Evolutionary conservation across 2,329 filamentous ascomycete species (phyloP).

Genomic region (Zasmidium cellare): DNA sequence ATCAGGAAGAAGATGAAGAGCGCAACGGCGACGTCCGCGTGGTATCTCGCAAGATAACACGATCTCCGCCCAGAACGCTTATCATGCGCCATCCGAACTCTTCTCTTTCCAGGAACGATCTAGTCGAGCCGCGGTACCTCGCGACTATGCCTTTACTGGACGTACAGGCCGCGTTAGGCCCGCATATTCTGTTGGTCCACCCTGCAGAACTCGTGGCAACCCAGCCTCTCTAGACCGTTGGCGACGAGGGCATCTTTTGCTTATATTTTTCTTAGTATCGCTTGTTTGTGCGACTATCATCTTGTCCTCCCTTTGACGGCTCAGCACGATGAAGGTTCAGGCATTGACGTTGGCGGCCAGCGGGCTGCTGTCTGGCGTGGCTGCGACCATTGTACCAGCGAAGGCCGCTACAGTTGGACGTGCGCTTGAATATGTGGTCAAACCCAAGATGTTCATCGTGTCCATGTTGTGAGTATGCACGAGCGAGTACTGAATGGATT

Average conservation of each 20-base stretch:
- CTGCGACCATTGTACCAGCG: conserved; percentile 16
- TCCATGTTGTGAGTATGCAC: conserved; percentile 52
- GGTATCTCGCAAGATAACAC: background rate
- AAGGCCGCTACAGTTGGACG: conserved; percentile 5
- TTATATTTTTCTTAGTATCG: background rate
- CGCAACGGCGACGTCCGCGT: background rate
- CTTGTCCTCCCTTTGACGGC: background rate
- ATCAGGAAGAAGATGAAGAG: background rate
- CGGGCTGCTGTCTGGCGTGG: conserved; percentile 7
- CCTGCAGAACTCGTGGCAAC: background rate
- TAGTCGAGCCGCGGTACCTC: background rate
- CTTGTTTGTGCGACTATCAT: background rate
- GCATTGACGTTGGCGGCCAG: conserved; percentile 1
- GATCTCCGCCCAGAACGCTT: background rate
- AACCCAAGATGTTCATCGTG: conserved; percentile 63
- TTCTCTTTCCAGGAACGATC: background rate
- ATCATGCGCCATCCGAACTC: background rate
- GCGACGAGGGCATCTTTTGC: background rate
- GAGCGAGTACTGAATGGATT: background rate
- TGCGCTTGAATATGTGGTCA: conserved; percentile 35
- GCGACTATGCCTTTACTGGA: background rate
- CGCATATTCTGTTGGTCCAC: background rate
- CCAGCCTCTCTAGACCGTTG: background rate
- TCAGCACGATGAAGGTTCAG: background rate
- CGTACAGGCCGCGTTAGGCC: background rate